Percentiles rank a stretch among this genome's conserved stretches.
phyloP scores from a whole-genome alignment of 2,329 filamentous ascomycete genomes.

The Aspergillus uvarum region DNA sequence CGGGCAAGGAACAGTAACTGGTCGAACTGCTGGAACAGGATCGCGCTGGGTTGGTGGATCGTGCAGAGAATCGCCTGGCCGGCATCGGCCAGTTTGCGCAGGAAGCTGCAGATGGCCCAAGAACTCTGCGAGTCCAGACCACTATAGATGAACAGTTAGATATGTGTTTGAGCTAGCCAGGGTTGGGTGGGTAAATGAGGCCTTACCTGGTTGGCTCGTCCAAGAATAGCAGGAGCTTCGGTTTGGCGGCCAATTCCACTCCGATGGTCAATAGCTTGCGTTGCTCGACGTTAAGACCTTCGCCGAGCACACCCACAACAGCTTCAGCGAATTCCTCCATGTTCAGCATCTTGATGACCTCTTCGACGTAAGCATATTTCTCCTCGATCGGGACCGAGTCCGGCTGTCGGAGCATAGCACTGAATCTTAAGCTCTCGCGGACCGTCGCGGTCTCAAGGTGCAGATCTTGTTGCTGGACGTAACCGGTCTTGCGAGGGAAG shows the following conservation, averaged over 20 bases:
- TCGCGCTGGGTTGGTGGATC: conserved; percentile 88
- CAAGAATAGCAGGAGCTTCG: conserved; percentile 79
- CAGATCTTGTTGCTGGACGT: conserved; percentile 83
- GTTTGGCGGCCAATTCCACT: conserved; percentile 88
- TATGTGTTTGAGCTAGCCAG: neutral
- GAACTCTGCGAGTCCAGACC: conserved; percentile 88
- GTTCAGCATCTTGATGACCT: conserved; percentile 81
- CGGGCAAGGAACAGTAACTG: conserved; percentile 61
- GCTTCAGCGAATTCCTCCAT: conserved; percentile 89
- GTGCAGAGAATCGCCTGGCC: conserved; percentile 90
- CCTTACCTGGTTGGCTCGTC: conserved; percentile 77
- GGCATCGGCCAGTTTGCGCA: conserved; percentile 81
- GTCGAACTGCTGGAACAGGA: conserved; percentile 82
- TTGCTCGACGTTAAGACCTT: conserved; percentile 65
- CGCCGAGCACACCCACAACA: conserved; percentile 80
- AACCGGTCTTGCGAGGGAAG: conserved; percentile 37
- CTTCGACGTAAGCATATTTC: conserved; percentile 81
- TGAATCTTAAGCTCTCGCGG: conserved; percentile 81
- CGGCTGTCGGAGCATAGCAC: conserved; percentile 79
- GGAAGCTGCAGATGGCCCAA: conserved; percentile 80
- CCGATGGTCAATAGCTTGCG: conserved; percentile 80
- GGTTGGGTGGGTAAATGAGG: neutral
- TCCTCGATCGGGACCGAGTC: conserved; percentile 67
- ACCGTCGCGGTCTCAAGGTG: conserved; percentile 82
- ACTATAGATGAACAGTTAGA: conserved; percentile 35